Evolutionary conservation across 2,329 filamentous ascomycete species (phyloP).

Genomic region (Calonectria naviculata): DNA sequence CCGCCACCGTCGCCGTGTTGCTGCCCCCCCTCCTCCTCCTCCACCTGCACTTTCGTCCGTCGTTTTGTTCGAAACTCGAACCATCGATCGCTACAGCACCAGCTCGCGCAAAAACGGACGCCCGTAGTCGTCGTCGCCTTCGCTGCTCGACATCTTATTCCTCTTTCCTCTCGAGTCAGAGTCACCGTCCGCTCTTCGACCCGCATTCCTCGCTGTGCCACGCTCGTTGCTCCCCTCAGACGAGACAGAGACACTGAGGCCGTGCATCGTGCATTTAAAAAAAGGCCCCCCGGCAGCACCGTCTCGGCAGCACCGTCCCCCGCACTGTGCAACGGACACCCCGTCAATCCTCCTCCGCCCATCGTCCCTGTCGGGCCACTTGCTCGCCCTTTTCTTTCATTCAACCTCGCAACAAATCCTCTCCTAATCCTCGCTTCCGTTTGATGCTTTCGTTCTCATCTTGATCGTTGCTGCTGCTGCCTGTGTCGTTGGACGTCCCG

Average conservation of each 20-base stretch:
- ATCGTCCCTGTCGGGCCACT: constrained; percentile 32
- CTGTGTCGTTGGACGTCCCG: constrained; percentile 23
- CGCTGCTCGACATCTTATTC: constrained; percentile 3
- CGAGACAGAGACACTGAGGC: constrained; percentile 31
- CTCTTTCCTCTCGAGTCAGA: neutral
- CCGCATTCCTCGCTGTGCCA: constrained; percentile 28
- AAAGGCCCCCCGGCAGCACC: constrained; percentile 22
- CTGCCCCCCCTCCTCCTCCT: neutral
- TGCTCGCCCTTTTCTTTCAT: constrained; percentile 32
- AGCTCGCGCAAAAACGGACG: neutral
- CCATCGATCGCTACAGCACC: neutral
- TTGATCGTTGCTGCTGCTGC: constrained; percentile 23
- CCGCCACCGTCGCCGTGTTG: constrained; percentile 2
- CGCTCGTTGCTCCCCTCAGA: constrained; percentile 9
- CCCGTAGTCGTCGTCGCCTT: constrained; percentile 10
- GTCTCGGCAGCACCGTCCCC: constrained; percentile 25
- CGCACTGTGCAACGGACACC: constrained; percentile 37
- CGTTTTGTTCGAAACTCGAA: constrained; percentile 5
- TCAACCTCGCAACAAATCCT: constrained; percentile 40
- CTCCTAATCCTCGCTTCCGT: constrained; percentile 34
- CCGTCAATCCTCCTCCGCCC: constrained; percentile 12
- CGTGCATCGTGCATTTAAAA: constrained; percentile 31
- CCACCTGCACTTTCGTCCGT: neutral
- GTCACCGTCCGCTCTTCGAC: constrained; percentile 17
- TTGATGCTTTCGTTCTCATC: constrained; percentile 36